Conservation (phyloP, 2,329 filamentous ascomycete species). For the Fusarium nygamai region DNA sequence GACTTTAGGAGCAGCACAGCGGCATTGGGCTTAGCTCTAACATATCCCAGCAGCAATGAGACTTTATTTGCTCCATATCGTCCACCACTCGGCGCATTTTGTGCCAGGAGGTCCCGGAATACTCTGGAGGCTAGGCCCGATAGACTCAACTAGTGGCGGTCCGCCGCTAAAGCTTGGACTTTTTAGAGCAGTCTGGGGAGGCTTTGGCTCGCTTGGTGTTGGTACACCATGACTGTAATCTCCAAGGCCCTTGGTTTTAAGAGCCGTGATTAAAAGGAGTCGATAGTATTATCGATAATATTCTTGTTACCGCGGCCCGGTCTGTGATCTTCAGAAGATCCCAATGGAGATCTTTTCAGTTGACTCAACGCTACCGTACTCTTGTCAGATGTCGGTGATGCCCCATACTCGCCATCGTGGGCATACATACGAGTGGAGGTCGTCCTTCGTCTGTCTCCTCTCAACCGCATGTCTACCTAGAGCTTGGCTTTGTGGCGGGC, state of each 20-base stretch:
- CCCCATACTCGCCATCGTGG: constrained; percentile 11
- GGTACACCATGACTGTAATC: constrained; percentile 21
- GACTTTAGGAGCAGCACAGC: constrained; percentile 24
- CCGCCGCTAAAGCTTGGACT: constrained; percentile 32
- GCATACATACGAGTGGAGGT: constrained; percentile 6
- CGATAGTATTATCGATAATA: constrained; percentile 8
- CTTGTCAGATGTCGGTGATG: background rate
- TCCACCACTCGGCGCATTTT: constrained; percentile 41
- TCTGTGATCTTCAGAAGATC: constrained; percentile 27
- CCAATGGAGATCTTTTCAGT: constrained; percentile 8
- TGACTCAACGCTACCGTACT: background rate
- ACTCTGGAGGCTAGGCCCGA: constrained; percentile 16
- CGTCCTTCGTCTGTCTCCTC: background rate
- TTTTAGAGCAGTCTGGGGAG: constrained; percentile 20
- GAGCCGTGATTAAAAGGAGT: constrained; percentile 30
- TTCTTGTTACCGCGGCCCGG: constrained; percentile 8
- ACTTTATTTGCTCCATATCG: constrained; percentile 28
- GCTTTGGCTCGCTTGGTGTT: background rate
- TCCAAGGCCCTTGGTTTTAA: constrained; percentile 29
- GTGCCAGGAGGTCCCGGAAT: constrained; percentile 25
- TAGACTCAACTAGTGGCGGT: constrained; percentile 24
- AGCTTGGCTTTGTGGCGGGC: constrained; percentile 36
- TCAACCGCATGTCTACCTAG: constrained; percentile 17
- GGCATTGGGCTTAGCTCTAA: constrained; percentile 38
- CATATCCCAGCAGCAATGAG: constrained; percentile 24